Evolutionary conservation across 805 yeast genomes (phyloP), one percentile per base, ranked within the genome.

Genomic region (Kregervanrija pseudodelftensis): DNA sequence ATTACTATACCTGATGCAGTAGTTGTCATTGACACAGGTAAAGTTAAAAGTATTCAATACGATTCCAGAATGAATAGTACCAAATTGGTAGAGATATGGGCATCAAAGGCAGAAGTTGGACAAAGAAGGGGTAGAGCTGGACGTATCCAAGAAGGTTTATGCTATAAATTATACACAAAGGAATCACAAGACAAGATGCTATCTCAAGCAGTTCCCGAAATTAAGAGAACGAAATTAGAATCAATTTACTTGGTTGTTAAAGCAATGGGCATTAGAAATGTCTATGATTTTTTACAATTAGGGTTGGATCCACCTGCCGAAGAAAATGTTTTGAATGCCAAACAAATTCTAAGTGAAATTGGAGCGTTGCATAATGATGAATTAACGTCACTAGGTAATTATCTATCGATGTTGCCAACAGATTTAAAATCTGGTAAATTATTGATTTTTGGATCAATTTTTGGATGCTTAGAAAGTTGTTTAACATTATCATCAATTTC

Each of bases 101-200:
- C 88, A 16, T 90, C 98, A 0, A 77, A 76, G 50, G 97, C 98
- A 0, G 96, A 95, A 56, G 82, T 82, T 16, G 76, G 79, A 16
- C 99, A 91, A 64, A 76, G 99, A 66, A 73, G 96, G 61, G 99
- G 99, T 61, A 85, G 99, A 69, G 91, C 97, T n/a, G 99, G 99
- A 50, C 90, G 99, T 76, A 88, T 91, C 11, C 76, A 81, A 33
- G 71, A 71, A 22, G 99, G 99, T 46, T 67, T 70, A 11, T 89
- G 97, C 50, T 91, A 79, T 63, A 89, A 85, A 58, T 58, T 91
- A 39, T 91, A 77, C 63, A 82, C 96, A 1, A 66, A 68, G 43
- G 76, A 76, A 2, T 74, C 86, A 0, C 78, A 78, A 54, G 60
- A 61, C 1, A 59, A 63, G 16, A 84, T 89, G 91, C 65, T 74